These are phyloP conservation scores for Corymbia calophylla DNA, from an alignment of 441 rosid species.

Conservation along the genomic window DNA sequence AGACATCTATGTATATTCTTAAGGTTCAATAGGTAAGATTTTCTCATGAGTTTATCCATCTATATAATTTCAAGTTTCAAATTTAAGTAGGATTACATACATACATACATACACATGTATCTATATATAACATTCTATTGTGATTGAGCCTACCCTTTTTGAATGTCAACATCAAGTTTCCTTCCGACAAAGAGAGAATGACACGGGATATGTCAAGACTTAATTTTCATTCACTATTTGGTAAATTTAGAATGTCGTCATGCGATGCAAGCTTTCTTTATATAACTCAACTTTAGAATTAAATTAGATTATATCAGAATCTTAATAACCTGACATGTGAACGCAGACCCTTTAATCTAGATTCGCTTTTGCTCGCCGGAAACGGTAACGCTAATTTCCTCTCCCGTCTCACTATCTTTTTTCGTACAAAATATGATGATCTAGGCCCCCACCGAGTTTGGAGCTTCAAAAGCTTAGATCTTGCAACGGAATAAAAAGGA, in stretches of 20 bases:
- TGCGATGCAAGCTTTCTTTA: background rate
- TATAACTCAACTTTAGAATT: background rate
- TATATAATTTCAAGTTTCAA: background rate
- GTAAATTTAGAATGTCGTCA: rapidly evolving
- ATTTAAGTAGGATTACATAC: background rate
- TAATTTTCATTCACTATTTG: background rate
- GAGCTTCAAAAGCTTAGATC: background rate
- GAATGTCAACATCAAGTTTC: no score
- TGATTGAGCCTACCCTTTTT: no score
- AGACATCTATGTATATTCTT: background rate
- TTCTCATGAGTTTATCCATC: background rate
- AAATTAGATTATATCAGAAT: background rate
- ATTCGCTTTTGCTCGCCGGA: background rate
- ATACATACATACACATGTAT: no score
- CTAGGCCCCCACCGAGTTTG: background rate
- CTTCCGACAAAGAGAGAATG: no score
- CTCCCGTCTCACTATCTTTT: background rate
- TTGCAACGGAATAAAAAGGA: background rate
- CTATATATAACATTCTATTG: no score
- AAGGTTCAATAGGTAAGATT: background rate
- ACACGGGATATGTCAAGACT: rapidly evolving
- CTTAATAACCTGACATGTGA: background rate
- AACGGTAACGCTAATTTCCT: background rate
- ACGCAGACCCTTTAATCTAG: background rate
- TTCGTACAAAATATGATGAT: background rate